Conservation (phyloP, 176 grass and related monocot genomes). For the Aegilops longissima region DNA sequence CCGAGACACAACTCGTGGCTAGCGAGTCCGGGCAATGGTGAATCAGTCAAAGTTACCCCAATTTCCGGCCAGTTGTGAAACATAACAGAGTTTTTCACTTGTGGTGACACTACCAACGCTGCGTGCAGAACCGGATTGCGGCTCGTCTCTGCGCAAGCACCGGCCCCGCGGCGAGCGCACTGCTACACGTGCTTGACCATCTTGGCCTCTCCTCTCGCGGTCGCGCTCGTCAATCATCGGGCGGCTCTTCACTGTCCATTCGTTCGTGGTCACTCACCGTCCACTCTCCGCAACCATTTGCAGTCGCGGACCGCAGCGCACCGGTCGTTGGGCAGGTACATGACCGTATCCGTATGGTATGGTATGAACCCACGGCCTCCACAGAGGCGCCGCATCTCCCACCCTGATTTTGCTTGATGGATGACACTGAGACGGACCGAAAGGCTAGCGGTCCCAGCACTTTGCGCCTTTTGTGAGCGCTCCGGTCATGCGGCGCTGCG, state of each 20-base stretch:
- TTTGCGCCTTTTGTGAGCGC: background rate
- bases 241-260: background rate
- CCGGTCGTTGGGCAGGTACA: background rate
- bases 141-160: background rate
- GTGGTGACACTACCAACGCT: background rate
- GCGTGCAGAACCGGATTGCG: background rate
- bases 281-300: background rate
- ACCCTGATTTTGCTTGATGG: background rate
- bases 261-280: background rate
- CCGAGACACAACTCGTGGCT: background rate
- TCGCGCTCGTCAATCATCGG: background rate
- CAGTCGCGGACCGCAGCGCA: background rate
- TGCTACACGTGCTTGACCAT: background rate
- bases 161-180: background rate
- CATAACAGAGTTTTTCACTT: background rate
- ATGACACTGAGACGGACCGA: background rate
- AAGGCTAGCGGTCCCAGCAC: background rate
- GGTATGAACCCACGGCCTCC: slow-evolving; percentile 14
- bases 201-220: background rate
- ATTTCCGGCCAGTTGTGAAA: background rate
- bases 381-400: slow-evolving; percentile 6
- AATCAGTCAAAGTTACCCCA: background rate
- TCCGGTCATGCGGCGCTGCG: background rate
- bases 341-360: background rate
- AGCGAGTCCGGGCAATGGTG: background rate